phyloP scores from a whole-genome alignment of 2,329 filamentous ascomycete species.

The Hirsutella rhossiliensis region DNA sequence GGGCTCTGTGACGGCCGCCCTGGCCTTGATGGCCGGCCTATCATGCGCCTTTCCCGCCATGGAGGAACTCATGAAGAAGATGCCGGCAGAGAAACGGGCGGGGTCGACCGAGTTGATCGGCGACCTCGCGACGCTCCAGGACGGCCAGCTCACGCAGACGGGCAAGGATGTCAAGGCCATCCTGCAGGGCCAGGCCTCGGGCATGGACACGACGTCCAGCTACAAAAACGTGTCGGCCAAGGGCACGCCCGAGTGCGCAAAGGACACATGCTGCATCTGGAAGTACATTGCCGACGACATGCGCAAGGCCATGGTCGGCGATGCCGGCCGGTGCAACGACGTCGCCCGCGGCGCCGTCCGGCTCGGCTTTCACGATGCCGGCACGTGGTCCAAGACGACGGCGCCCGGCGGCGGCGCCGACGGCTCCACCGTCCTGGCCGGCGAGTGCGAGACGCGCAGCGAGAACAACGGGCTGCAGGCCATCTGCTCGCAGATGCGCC shows the following conservation, averaged over 20 bases:
- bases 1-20: neutral
- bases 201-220: neutral
- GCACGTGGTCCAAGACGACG: constrained; percentile 16
- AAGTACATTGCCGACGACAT: constrained; percentile 25
- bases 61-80: neutral
- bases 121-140: constrained; percentile 18
- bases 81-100: neutral
- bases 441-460: constrained; percentile 19
- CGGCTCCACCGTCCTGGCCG: constrained; percentile 26
- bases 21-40: neutral
- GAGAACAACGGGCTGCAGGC: constrained; percentile 33
- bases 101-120: constrained; percentile 15
- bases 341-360: constrained; percentile 28
- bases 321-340: constrained; percentile 21
- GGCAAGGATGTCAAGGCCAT: constrained; percentile 21
- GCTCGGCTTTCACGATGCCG: constrained; percentile 33
- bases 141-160: constrained; percentile 15
- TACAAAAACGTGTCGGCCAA: neutral
- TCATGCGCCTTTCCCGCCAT: neutral
- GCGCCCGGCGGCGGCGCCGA: constrained; percentile 27
- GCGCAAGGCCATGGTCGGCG: constrained; percentile 17
- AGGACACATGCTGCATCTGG: constrained; percentile 29
- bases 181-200: constrained; percentile 6
- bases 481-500: constrained; percentile 23
- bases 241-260: constrained; percentile 9